These are phyloP conservation scores for Talaromyces funiculosus DNA, from an alignment of 2,329 filamentous ascomycete genomes.

Conservation along the genomic window DNA sequence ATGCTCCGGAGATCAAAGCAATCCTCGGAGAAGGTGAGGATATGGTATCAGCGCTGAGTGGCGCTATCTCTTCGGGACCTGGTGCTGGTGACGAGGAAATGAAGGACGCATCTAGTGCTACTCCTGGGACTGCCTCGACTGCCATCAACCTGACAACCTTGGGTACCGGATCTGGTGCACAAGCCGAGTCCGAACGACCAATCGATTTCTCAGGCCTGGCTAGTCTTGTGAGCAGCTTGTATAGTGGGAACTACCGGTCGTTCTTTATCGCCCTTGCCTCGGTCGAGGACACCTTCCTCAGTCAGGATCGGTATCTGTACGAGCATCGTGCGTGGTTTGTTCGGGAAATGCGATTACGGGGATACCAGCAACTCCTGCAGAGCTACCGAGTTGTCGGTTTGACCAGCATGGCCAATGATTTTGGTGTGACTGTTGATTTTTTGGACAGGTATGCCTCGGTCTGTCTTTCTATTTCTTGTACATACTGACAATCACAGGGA, in stretches of 20 bases:
- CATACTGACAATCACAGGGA: slow-evolving; percentile 54
- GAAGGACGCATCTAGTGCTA: slow-evolving; percentile 54
- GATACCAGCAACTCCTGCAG: slow-evolving; percentile 94
- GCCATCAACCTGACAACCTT: slow-evolving; percentile 85
- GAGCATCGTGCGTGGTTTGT: slow-evolving; percentile 98
- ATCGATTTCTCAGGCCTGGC: slow-evolving; percentile 87
- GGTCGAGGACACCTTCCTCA: slow-evolving; percentile 91
- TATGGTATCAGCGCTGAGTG: slow-evolving; percentile 74
- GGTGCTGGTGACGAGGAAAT: slow-evolving; percentile 71
- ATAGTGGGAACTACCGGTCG: slow-evolving; percentile 86
- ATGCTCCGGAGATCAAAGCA: slow-evolving; percentile 96
- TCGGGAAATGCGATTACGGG: slow-evolving; percentile 92
- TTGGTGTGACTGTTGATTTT: slow-evolving; percentile 94
- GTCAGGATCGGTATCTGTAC: slow-evolving; percentile 87
- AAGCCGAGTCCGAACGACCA: slow-evolving; percentile 71
- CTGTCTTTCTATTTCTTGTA: neutral
- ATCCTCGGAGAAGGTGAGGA: slow-evolving; percentile 88
- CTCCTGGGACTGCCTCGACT: slow-evolving; percentile 53
- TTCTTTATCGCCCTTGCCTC: slow-evolving; percentile 87
- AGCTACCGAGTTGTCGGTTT: slow-evolving; percentile 96
- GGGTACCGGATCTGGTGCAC: slow-evolving; percentile 57
- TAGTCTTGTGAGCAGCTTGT: slow-evolving; percentile 82
- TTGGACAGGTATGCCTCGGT: slow-evolving; percentile 68
- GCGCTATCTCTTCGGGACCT: slow-evolving; percentile 73
- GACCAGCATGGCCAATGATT: slow-evolving; percentile 93